Evolutionary conservation across 805 yeast species (phyloP).

Genomic region (Wickerhamomyces xylosicus): DNA sequence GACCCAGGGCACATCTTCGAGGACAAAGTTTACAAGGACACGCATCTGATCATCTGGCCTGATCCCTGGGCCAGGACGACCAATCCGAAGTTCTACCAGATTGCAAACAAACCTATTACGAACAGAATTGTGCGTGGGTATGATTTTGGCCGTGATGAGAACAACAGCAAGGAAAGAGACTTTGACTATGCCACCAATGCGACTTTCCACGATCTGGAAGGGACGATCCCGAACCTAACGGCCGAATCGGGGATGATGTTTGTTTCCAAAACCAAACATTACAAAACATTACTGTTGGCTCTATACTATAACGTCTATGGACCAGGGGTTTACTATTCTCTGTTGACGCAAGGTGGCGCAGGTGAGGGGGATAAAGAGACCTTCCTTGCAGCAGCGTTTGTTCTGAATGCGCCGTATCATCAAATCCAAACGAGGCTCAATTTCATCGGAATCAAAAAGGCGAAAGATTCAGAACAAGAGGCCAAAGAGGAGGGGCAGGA

Average conservation of each 20-base stretch:
- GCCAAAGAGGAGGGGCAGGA: too few species aligned
- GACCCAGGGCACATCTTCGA: constrained; percentile 44
- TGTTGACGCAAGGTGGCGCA: constrained; percentile 57
- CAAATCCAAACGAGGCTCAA: constrained; percentile 29
- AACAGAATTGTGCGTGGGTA: constrained; percentile 25
- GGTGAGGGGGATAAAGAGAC: constrained; percentile 74
- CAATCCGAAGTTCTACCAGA: constrained; percentile 46
- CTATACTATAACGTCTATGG: constrained; percentile 53
- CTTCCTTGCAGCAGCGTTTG: constrained; percentile 53
- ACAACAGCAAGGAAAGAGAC: neutral
- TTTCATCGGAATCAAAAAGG: constrained; percentile 26
- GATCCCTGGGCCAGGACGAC: constrained; percentile 66
- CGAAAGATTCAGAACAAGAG: too few species aligned
- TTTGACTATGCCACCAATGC: constrained; percentile 19
- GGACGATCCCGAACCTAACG: constrained; percentile 51
- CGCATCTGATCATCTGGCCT: constrained; percentile 51
- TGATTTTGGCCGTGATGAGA: constrained; percentile 1
- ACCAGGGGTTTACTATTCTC: constrained; percentile 48
- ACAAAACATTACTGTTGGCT: constrained; percentile 40
- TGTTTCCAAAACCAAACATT: constrained; percentile 43
- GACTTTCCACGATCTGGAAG: constrained; percentile 42
- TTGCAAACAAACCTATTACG: constrained; percentile 30
- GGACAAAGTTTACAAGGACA: constrained; percentile 29
- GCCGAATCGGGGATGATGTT: constrained; percentile 55
- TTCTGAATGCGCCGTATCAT: constrained; percentile 31